phyloP scores from a whole-genome alignment of 2,329 filamentous ascomycete genomes.

The Penicillium frequentans region DNA sequence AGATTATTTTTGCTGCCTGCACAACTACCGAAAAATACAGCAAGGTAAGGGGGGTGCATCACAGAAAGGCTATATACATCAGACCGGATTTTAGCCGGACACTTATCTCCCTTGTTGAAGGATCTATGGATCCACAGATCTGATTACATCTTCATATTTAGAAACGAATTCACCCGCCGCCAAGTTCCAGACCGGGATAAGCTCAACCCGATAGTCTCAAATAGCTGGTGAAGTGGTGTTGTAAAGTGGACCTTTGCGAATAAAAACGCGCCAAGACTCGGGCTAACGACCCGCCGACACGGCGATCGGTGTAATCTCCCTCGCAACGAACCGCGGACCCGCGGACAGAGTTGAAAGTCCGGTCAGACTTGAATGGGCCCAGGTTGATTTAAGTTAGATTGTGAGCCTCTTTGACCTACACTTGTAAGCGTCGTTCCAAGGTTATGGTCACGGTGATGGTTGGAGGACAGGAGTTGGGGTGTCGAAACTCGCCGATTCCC shows the following conservation, averaged over 20 bases:
- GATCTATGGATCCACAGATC: not conserved
- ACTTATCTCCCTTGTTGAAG: not conserved
- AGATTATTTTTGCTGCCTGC: not conserved
- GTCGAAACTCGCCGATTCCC: too few species aligned
- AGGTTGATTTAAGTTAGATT: not conserved
- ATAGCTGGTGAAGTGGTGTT: not conserved
- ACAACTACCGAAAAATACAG: not conserved
- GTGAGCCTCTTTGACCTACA: too few species aligned
- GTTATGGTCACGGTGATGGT: not conserved
- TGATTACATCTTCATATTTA: not conserved
- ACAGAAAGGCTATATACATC: not conserved
- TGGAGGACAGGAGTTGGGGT: too few species aligned
- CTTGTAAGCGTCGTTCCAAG: not conserved
- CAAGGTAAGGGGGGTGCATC: not conserved
- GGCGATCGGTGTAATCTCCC: not conserved
- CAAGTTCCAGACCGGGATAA: not conserved
- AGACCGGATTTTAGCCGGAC: not conserved
- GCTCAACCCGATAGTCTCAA: not conserved
- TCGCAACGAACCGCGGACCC: not conserved
- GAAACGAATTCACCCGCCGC: not conserved
- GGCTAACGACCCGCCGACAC: conserved; percentile 17
- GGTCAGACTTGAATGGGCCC: not conserved
- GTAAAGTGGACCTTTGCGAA: not conserved
- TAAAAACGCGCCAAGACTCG: conserved; percentile 13
- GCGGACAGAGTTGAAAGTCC: not conserved